phyloP scores from a whole-genome alignment of 192 early-diverging fungal species.

The Entomortierella beljakovae region DNA sequence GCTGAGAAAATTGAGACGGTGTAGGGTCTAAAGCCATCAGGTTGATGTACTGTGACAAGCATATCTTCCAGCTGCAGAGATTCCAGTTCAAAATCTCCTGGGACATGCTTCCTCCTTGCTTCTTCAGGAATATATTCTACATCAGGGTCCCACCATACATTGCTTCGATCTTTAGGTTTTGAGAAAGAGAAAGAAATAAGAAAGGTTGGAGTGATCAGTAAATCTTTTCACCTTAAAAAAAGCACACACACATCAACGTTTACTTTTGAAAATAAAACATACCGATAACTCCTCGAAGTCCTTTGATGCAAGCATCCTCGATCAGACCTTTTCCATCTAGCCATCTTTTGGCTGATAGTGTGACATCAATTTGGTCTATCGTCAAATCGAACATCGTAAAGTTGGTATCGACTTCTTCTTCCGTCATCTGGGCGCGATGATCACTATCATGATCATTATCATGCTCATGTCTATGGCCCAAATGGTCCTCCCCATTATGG shows the following conservation, averaged over 20 bases:
- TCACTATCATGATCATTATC: slow-evolving; percentile 29
- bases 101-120: slow-evolving; percentile 68
- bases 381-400: slow-evolving; percentile 91
- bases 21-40: slow-evolving; percentile 86
- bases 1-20: slow-evolving; percentile 89
- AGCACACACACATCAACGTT: background rate
- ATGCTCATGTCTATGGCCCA: slow-evolving; percentile 51
- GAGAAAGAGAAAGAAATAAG: background rate
- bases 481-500: slow-evolving; percentile 51
- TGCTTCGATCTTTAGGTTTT: slow-evolving; percentile 77
- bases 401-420: slow-evolving; percentile 74
- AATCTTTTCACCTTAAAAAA: background rate
- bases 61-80: slow-evolving; percentile 87
- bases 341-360: slow-evolving; percentile 89
- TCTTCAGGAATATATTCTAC: slow-evolving; percentile 70
- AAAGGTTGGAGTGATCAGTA: background rate
- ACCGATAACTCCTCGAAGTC: slow-evolving; percentile 87
- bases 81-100: slow-evolving; percentile 89
- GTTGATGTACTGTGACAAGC: slow-evolving; percentile 87
- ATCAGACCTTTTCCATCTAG: slow-evolving; percentile 89
- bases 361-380: slow-evolving; percentile 84
- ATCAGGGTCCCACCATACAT: slow-evolving; percentile 81
- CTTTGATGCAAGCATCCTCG: slow-evolving; percentile 83
- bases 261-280: background rate
- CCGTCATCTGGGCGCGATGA: slow-evolving; percentile 17